Base-by-base conservation (phyloP, 1,139 yeast species). In the Scheffersomyces insectosa region DNA sequence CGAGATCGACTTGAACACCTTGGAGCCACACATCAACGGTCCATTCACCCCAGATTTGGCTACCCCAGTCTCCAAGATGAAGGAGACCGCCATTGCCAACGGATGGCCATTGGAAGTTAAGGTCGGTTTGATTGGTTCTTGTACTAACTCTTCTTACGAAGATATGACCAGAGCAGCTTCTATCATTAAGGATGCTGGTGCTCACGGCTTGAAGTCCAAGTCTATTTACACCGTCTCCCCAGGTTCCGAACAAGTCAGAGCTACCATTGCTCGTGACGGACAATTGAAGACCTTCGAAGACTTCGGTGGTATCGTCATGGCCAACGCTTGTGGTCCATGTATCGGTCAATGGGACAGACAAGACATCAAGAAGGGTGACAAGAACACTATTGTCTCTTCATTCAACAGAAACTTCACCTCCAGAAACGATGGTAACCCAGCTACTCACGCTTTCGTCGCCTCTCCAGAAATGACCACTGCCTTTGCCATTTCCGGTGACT, bases 331-430 rank as follows among this genome's bases (percentile, higher is more conserved):
- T 82, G 99, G 99, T 71, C 99, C 99, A 72, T 91, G 99, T 83
- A 93, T 93, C 66, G 99, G 99, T 70, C 99, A 93, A 82, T 93
- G 99, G 99, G 98, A 93, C 70, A 88, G 99, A 80, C 90, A 82
- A 67, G 98, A 93, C 70, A 82, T 91, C 70, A 82, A 88, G 80
- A 93, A 90, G 84, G 97, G 97, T 75, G 97, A 89, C 69, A 89
- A 88, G 82, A 91, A 91, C 85, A 88, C 99, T 59, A 93, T 93
- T 78, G 96, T 93, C 57, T 88, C 98, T 33, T 91, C 98, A 56
- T 93, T 88, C 87, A 93, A 93, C 93, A 89, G 98, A 85, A 93
- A 93, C 80, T 93, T 93, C 82, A 90, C 97, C 64, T 81, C 97
- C 56, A 89, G 99, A 86, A 93, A 93, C 72, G 98, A 93, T 75